Evolutionary conservation across 1,284 basidiomycete genomes (phyloP), one percentile per base, ranked within the genome.

Genomic region (Phenoliferia sp.): DNA sequence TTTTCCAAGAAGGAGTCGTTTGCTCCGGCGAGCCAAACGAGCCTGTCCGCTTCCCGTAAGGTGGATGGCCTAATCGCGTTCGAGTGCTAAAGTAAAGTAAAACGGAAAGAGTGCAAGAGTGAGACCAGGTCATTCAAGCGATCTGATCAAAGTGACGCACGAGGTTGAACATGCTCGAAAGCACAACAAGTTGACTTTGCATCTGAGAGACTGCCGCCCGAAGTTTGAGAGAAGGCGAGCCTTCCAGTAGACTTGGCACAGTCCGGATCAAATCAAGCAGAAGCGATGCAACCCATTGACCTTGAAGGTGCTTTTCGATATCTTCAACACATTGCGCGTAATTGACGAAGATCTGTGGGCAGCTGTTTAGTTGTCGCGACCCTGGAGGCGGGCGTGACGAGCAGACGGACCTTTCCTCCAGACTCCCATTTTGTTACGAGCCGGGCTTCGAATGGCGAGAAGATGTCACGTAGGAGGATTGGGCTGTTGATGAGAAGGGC

Each of bases 401-500:
- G 54, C 31, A 28, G 29, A 28, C 61, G 39, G 57, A 79, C 71
- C 68, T 75, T 73, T 9, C 76, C 79, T 1, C 76, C 76, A 9
- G 68, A 65, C n/a, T 68, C 71, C 79, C 78, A 79, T 26, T 75
- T 76, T 12, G 74, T 67, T 15, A 79, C 72, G 31, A 63, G 62
- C 22, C 74, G 68, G 12, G 83, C 84, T 34, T 83, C 83, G 72
- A 98, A 87, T 2, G 84, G 83, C 57, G 81, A 81, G 73, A 98
- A 90, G 16, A 98, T 78, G n/a, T 83, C 83, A 39, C 82, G 82
- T n/a, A 98, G 80, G 10, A 95, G 81, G 2, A 83, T 84, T 10
- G 88, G 79, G 78, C 98, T 94, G 60, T 87, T 85, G 12, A 90
- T 84, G 56, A 97, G 83, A 63, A 97, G 83, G 0, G 90, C 91